Evolutionary conservation across 2,329 filamentous ascomycete species (phyloP).

Genomic region (Capronia coronata): DNA sequence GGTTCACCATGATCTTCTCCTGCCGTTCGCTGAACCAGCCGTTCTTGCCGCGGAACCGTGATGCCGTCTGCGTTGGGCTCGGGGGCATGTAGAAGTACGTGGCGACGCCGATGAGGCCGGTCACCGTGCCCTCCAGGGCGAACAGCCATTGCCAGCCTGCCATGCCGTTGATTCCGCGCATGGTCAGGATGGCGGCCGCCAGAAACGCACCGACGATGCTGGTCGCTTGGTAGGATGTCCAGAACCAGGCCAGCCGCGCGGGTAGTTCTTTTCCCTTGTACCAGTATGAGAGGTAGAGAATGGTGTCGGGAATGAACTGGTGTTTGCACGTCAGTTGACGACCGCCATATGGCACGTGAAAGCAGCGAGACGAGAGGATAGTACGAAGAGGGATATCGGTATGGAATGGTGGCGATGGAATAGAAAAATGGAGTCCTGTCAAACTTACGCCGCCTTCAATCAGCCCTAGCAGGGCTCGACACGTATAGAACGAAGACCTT

Average conservation of each 20-base stretch:
- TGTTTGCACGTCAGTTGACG: too few relatives aligned
- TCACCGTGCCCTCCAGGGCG: slow-evolving; percentile 36
- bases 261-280: slow-evolving; percentile 50
- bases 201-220: slow-evolving; percentile 40
- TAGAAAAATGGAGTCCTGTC: too few relatives aligned
- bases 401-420: too few relatives aligned
- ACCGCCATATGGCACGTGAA: too few relatives aligned
- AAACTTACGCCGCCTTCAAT: slow-evolving; percentile 46
- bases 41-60: slow-evolving; percentile 53
- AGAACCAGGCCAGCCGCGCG: slow-evolving; percentile 55
- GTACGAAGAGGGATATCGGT: too few relatives aligned
- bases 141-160: slow-evolving; percentile 39
- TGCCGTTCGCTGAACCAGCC: slow-evolving; percentile 58
- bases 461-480: slow-evolving; percentile 40
- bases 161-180: slow-evolving; percentile 33
- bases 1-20: slow-evolving; percentile 56
- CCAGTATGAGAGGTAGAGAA: slow-evolving; percentile 60
- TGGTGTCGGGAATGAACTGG: slow-evolving; percentile 37
- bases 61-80: slow-evolving; percentile 60
- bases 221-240: slow-evolving; percentile 45
- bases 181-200: slow-evolving; percentile 38
- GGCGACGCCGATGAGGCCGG: slow-evolving; percentile 48
- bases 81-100: slow-evolving; percentile 56
- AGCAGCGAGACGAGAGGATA: too few relatives aligned
- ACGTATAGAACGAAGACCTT: slow-evolving; percentile 36